Conservation (phyloP, 805 yeast species). For the Brettanomyces sp. region DNA sequence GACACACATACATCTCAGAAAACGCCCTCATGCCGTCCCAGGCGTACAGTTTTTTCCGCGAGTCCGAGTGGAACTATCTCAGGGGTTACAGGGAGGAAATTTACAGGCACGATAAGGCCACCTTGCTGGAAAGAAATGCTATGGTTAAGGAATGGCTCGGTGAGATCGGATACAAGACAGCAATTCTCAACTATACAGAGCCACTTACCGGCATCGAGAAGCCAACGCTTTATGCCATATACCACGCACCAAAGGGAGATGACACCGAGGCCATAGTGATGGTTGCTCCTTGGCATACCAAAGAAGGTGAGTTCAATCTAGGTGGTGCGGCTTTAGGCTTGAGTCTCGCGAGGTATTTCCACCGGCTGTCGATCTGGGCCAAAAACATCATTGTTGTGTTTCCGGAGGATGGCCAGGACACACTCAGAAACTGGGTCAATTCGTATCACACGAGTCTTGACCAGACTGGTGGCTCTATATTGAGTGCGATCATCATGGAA, state of each 20-base stretch:
- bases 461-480: slow-evolving; percentile 87
- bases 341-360: slow-evolving; percentile 70
- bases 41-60: slow-evolving; percentile 84
- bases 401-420: slow-evolving; percentile 58
- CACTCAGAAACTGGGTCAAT: slow-evolving; percentile 83
- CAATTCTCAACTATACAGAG: slow-evolving; percentile 24
- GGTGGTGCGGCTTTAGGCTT: slow-evolving; percentile 74
- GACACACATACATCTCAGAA: slow-evolving; percentile 83
- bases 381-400: slow-evolving; percentile 84
- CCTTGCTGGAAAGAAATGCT: slow-evolving; percentile 31
- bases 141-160: slow-evolving; percentile 50
- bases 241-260: slow-evolving; percentile 92
- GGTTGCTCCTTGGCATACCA: slow-evolving; percentile 78
- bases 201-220: slow-evolving; percentile 12
- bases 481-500: slow-evolving; percentile 81
- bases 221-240: slow-evolving; percentile 54
- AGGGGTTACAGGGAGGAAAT: slow-evolving; percentile 72
- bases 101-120: slow-evolving; percentile 26
- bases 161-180: slow-evolving; percentile 65
- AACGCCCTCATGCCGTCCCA: slow-evolving; percentile 97
- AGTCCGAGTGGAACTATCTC: slow-evolving; percentile 86
- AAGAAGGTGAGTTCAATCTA: slow-evolving; percentile 54
- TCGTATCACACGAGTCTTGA: slow-evolving; percentile 84
- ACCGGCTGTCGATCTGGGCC: slow-evolving; percentile 88
- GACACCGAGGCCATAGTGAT: slow-evolving; percentile 92